Conservation (phyloP, 2,329 filamentous ascomycete genomes). For the Bipolaris bicolor region DNA sequence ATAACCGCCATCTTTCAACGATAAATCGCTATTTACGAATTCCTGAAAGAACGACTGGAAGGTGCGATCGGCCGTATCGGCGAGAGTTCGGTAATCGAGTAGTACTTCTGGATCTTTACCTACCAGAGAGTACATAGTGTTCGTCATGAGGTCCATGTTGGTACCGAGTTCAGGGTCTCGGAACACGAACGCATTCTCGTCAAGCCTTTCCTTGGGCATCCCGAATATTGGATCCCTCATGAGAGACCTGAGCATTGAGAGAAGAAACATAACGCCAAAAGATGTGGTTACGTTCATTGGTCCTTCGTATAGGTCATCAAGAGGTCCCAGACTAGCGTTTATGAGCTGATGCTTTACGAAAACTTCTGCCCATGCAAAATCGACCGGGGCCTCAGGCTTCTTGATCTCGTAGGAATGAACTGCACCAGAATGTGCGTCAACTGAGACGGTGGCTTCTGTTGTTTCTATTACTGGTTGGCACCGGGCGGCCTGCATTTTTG, state of each 20-base stretch:
- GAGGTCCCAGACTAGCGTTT: background rate
- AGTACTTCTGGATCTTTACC: constrained; percentile 26
- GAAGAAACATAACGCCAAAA: background rate
- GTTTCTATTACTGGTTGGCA: too few species aligned
- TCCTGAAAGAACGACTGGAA: constrained; percentile 33
- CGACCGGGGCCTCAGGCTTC: too few species aligned
- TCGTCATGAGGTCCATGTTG: constrained; percentile 43
- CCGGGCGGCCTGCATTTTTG: too few species aligned
- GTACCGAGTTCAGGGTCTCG: constrained; percentile 29
- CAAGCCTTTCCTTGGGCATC: background rate
- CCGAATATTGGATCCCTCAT: constrained; percentile 19
- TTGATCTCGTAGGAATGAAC: too few species aligned
- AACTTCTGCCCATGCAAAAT: background rate
- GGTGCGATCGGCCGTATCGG: constrained; percentile 24
- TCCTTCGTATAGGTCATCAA: background rate
- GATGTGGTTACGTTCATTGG: background rate
- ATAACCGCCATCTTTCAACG: constrained; percentile 25
- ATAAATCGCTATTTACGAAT: constrained; percentile 17
- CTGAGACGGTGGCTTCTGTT: too few species aligned
- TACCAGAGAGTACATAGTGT: constrained; percentile 36
- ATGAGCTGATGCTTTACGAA: background rate
- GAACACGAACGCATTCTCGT: constrained; percentile 35
- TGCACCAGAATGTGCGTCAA: too few species aligned
- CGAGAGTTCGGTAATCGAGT: constrained; percentile 18
- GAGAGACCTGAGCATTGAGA: background rate